Base-by-base conservation (phyloP, 2,329 filamentous ascomycete genomes). In the Ophiocordyceps australis region DNA sequence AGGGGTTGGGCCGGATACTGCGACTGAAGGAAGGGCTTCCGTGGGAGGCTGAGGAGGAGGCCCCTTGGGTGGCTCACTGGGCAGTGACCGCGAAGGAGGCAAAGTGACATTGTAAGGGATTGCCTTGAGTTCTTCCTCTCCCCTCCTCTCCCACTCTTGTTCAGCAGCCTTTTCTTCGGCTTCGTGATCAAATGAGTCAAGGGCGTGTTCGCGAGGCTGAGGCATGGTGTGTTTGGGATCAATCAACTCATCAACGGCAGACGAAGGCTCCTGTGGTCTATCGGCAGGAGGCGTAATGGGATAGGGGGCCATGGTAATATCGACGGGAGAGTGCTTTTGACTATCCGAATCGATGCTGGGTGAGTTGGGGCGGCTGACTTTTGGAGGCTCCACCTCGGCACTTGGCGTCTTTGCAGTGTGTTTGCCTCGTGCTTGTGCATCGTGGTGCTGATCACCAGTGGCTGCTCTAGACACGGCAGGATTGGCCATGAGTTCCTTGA, bases 401-500 rank as follows among this genome's bases (percentile, higher is more conserved):
- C 30, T 37, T 4, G 42, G 36, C 17, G 37, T 28, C 5, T 26
- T 26, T 7, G 34, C 28, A 10, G 34, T 32, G 17, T 25, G 27
- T 2, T 27, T 29, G 9, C 17, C 23, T 5, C 25, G 23, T 5
- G 22, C 15, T 14, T 32, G 30, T 12, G 33, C 32, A 7, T 35
- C 32, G 11, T 25, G 27, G 13, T 32, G 32, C 27, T 30, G 33
- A 15, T 28, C 27, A n/a, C 40, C 35, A n/a, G n/a, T n/a, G n/a
- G 43, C 39, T 3, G 43, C 33, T 14, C 34, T 39, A 3, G 50
- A 39, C 4, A 47, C 36, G 9, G 50, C 45, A 4, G 50, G 45
- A 23, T 50, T 43, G 0, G 59, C 48, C 40, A 72, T 48, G 7
- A 68, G 50, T 29, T 95, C 85, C 49, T 92, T 93, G 22, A 92